Base-by-base conservation (phyloP, 768 basidiomycete genomes). In the Dendrothele bispora region DNA sequence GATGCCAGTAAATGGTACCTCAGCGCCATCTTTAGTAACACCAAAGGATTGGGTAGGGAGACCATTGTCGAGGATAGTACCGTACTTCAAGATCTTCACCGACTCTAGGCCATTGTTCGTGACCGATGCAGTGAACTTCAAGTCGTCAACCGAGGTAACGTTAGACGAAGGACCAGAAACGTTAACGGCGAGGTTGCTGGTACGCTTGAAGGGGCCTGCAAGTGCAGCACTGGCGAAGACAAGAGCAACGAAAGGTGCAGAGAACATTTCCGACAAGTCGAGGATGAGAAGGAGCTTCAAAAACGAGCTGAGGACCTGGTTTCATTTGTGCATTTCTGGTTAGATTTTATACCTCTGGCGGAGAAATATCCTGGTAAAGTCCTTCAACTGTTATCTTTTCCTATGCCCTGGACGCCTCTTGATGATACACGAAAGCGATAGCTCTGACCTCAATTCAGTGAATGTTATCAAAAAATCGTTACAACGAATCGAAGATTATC, bases 81-180 rank as follows among this genome's bases (percentile, higher is more conserved):
- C 70, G 52, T 72, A 75, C 55, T 71, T 74, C 61, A 77, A 65
- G 42, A 75, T 55, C 59, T 69, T 74, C 53, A 74, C 61, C 36
- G n/a, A 58, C 56, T 45, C 71, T 66, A 26, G 65, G 49, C 18
- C 72, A 72, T 24, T 55, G 63, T 77, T 75, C 25, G 61, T 74
- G 15, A 77, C 64, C 7, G 68, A 54, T 5, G 74, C 73, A 21
- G 64, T 67, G 55, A 75, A 62, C 50, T 66, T 65, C 54, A 75
- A 61, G 46, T 70, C 69, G 7, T 65, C 60, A 51, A 74, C 51
- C 4, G 75, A 73, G 45, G 42, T 55, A 39, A 74, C 65, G 41
- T 51, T 37, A 21, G n/a, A n/a, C n/a, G 67, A 38, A 3, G 67
- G 55, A 12, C 59, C 57, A 22, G 61, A 47, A 32, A 72, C 39